phyloP scores from a whole-genome alignment of 805 yeast genomes.

The Monosporozyma unispora region DNA sequence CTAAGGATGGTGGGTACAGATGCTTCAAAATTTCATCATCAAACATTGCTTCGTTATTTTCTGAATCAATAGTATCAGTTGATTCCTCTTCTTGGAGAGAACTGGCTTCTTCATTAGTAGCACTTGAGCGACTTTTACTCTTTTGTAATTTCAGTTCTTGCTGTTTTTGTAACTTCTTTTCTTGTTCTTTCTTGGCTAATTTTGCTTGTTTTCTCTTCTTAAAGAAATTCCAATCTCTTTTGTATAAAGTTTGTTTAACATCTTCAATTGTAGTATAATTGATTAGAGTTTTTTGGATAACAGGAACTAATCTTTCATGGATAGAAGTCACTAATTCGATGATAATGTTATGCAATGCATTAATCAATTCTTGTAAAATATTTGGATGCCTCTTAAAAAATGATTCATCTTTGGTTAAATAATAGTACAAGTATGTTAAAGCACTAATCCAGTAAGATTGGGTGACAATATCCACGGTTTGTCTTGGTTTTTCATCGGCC shows the following conservation, averaged over 20 bases:
- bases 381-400: constrained; percentile 48
- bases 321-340: constrained; percentile 61
- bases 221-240: constrained; percentile 60
- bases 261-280: constrained; percentile 80
- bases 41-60: constrained; percentile 24
- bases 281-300: constrained; percentile 59
- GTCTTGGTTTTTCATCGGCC: constrained; percentile 1
- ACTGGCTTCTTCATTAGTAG: background rate
- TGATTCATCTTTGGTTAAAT: constrained; percentile 56
- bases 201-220: constrained; percentile 32
- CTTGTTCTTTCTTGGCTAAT: constrained; percentile 8
- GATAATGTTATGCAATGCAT: constrained; percentile 48
- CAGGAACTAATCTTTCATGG: constrained; percentile 46
- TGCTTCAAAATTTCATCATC: constrained; percentile 68
- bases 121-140: background rate
- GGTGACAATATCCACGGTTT: constrained; percentile 52
- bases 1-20: constrained; percentile 77
- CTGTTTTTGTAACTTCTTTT: constrained; percentile 7
- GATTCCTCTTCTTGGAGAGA: background rate
- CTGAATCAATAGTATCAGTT: background rate
- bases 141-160: constrained; percentile 1
- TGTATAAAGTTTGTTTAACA: constrained; percentile 63
- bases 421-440: constrained; percentile 66
- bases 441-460: constrained; percentile 87
- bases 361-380: constrained; percentile 49